A percentile compares a stretch with the other conserved stretches of the same genome.
Conservation (phyloP, 306 rosid species). For the Boehmeria nivea region DNA sequence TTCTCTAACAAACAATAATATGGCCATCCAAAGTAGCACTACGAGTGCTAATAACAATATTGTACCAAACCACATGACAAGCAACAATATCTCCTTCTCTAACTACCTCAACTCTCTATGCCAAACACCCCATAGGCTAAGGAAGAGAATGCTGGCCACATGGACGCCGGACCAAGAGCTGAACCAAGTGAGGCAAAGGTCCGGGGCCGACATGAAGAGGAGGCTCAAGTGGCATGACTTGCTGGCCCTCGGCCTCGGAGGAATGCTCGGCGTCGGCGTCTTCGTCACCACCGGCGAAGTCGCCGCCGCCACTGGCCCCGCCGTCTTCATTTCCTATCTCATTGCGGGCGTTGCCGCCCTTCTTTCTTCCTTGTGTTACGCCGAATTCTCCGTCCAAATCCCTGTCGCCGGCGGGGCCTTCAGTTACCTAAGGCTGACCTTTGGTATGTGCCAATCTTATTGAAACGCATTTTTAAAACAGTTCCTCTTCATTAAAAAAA, state of each 20-base stretch:
- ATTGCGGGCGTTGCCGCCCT: slow-evolving; percentile 86
- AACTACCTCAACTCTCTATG: slow-evolving; percentile 57
- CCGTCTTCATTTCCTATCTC: slow-evolving; percentile 78
- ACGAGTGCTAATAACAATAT: neutral
- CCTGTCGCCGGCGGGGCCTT: slow-evolving; percentile 98
- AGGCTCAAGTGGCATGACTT: slow-evolving; percentile 79
- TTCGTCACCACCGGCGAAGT: slow-evolving; percentile 86
- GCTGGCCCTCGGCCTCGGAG: slow-evolving; percentile 82
- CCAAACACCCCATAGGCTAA: slow-evolving; percentile 79
- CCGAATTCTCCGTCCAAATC: slow-evolving; percentile 86
- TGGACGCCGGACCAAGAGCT: slow-evolving; percentile 92
- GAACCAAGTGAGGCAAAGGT: slow-evolving; percentile 79
- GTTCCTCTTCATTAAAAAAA: too few relatives aligned
- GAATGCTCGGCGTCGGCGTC: slow-evolving; percentile 97
- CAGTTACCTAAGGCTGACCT: slow-evolving; percentile 79
- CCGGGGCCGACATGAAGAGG: slow-evolving; percentile 92
- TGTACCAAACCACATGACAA: slow-evolving; percentile 21
- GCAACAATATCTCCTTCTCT: slow-evolving; percentile 34
- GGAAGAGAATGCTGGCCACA: slow-evolving; percentile 81
- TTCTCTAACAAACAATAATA: slow-evolving; percentile 19
- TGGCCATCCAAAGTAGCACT: slow-evolving; percentile 18
- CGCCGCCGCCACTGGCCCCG: slow-evolving; percentile 67
- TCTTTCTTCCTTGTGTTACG: slow-evolving; percentile 82
- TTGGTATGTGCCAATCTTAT: slow-evolving; percentile 39
- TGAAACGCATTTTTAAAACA: too few relatives aligned